phyloP scores from a whole-genome alignment of 2,329 filamentous ascomycete species.

The Dactylellina parvicollis region DNA sequence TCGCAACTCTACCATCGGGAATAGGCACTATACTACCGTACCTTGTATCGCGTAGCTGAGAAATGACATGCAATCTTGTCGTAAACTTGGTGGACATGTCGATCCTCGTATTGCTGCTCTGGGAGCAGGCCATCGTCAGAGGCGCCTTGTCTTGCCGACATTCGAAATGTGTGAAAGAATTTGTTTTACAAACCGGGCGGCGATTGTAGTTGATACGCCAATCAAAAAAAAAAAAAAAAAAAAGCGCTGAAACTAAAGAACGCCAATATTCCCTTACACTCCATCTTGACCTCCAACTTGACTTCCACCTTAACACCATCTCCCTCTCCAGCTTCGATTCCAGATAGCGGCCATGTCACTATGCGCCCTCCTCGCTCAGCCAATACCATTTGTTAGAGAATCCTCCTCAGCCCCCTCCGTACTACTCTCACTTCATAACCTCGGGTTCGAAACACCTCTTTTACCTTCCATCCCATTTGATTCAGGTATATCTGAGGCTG shows the following conservation, averaged over 20 bases:
- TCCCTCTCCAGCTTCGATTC: neutral
- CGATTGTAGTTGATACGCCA: no score
- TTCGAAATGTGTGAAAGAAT: neutral
- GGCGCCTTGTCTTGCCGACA: neutral
- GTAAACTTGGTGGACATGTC: conserved; percentile 92
- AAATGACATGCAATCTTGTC: conserved; percentile 86
- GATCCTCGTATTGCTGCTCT: conserved; percentile 76
- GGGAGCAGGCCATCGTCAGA: conserved; percentile 28
- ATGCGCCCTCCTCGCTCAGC: conserved; percentile 39
- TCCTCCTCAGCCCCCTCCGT: conserved; percentile 24
- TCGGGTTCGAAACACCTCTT: no score
- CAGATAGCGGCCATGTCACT: conserved; percentile 22
- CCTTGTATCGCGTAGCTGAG: conserved; percentile 77
- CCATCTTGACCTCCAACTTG: no score
- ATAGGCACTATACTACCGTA: conserved; percentile 8
- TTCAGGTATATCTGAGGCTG: no score
- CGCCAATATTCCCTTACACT: neutral
- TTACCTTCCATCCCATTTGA: no score
- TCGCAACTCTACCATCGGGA: conserved; percentile 62
- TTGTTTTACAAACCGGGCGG: no score
- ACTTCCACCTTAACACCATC: no score
- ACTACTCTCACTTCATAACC: no score
- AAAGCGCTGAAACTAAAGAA: neutral
- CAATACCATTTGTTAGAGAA: conserved; percentile 46
- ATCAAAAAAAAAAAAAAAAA: neutral